Evolutionary conservation across 805 yeast species (phyloP).

Genomic region (Scheffersomyces amazonensis): DNA sequence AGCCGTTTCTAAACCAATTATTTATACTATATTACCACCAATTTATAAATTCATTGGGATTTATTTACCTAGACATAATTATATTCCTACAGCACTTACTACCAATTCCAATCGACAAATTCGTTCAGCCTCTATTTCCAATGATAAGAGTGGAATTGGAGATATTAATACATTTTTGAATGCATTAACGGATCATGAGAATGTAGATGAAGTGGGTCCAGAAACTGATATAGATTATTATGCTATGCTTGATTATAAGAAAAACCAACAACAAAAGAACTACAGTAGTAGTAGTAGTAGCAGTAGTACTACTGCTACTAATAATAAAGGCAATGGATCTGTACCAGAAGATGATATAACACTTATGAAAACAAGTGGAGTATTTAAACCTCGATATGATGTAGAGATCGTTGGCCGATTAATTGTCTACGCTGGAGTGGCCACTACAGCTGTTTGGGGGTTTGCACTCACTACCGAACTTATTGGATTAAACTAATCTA

Average conservation of each 20-base stretch:
- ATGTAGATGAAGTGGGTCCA: conserved; percentile 31
- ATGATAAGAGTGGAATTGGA: conserved; percentile 22
- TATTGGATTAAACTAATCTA: not conserved
- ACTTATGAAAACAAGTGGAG: conserved; percentile 31
- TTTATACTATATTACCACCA: conserved; percentile 58
- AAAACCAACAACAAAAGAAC: conserved; percentile 2
- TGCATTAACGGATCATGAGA: conserved; percentile 22
- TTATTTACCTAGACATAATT: conserved; percentile 37
- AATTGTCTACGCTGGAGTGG: conserved; percentile 79
- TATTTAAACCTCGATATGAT: conserved; percentile 61
- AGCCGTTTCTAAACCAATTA: conserved; percentile 61
- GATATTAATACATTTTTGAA: conserved; percentile 23
- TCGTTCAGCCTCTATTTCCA: conserved; percentile 38
- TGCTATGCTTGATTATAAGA: conserved; percentile 35
- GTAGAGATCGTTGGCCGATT: conserved; percentile 76
- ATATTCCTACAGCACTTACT: conserved; percentile 36
- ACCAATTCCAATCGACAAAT: conserved; percentile 28
- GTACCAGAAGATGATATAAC: conserved; percentile 8
- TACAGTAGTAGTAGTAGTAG: not conserved
- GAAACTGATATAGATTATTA: conserved; percentile 39
- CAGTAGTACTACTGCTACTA: not conserved
- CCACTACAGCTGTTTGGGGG: conserved; percentile 52
- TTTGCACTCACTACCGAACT: conserved; percentile 22
- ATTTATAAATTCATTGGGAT: conserved; percentile 44
- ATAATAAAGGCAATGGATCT: conserved; percentile 6